These are phyloP conservation scores for Geotrichum ghanense DNA, from an alignment of 805 yeast species.

Conservation along the genomic window DNA sequence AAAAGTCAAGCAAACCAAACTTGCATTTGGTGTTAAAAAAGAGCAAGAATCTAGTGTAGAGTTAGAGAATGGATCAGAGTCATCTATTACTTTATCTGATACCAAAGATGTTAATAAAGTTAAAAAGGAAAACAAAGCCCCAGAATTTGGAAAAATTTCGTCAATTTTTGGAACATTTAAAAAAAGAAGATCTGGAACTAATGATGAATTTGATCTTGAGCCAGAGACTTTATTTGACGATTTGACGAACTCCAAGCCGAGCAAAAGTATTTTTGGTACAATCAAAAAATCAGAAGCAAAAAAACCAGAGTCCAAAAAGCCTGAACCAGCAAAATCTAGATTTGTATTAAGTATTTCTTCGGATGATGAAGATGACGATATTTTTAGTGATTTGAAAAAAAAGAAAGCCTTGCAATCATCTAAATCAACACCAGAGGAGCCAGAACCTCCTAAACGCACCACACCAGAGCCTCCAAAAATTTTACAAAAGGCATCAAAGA, in stretches of 20 bases:
- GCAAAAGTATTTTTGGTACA: slow-evolving; percentile 2
- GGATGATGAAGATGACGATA: slow-evolving; percentile 5
- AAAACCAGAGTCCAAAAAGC: neutral
- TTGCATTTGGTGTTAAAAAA: slow-evolving; percentile 1
- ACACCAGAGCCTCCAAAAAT: slow-evolving; percentile 3
- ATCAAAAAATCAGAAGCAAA: neutral
- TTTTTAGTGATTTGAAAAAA: slow-evolving; percentile 4
- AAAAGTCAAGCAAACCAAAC: slow-evolving; percentile 3
- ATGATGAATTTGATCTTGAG: slow-evolving; percentile 13
- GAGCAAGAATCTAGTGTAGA: slow-evolving; percentile 1
- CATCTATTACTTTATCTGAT: neutral
- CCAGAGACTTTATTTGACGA: slow-evolving; percentile 10
- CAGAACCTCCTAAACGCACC: neutral
- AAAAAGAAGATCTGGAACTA: slow-evolving; percentile 6
- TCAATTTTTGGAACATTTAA: slow-evolving; percentile 23
- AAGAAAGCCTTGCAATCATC: slow-evolving; percentile 1
- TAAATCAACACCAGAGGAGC: slow-evolving; percentile 2
- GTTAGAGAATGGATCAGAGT: neutral
- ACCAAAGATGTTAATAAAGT: neutral
- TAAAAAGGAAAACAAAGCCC: slow-evolving; percentile 13
- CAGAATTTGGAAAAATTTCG: slow-evolving; percentile 26
- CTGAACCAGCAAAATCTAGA: slow-evolving; percentile 3
- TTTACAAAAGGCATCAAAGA: neutral
- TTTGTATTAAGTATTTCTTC: slow-evolving; percentile 3
- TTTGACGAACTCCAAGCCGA: slow-evolving; percentile 2